Evolutionary conservation across 2,329 filamentous ascomycete species (phyloP), one percentile per base, ranked within the genome.

Genomic region (Cryphonectria parasitica): DNA sequence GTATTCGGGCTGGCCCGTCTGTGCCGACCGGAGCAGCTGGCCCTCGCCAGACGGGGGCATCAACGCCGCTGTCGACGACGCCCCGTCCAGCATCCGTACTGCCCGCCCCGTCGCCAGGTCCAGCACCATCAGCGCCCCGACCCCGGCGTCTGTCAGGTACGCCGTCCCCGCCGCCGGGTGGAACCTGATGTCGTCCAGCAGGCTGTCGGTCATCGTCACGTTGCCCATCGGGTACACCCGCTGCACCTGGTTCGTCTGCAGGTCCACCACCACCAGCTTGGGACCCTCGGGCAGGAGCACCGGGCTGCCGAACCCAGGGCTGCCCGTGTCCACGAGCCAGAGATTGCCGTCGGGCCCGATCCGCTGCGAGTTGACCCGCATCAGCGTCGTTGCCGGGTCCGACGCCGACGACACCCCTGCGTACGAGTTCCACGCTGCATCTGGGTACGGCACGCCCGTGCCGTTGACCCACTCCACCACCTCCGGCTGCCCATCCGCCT

Each of bases 261-360:
- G 60, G 68, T 72, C 68, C 52, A 72, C 68, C 3, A 70, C 68
- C 11, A 72, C 65, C 45, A 72, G 61, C 71, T 72, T 72, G 52
- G 71, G 71, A 6, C 71, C 71, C 31, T 36, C 43, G 43, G 71
- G 71, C 17, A 70, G 68, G 4, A 70, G 41, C 25, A 66, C 71
- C 1, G 71, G 68, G 52, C 49, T 43, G 11, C 71, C 68, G 58
- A 71, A 69, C 28, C 67, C 67, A 39, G 70, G 70, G 3, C 67
- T 69, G 11, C 71, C 71, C 3, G 68, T 70, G 52, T 72, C 71
- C 3, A 72, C 71, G n/a, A 72, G n/a, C 71, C 71, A 72, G 7
- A 70, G 61, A 19, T 67, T 43, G 13, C 68, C 68, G n/a, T 64
- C 62, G 10, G 43, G 68, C 5, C n/a, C 68, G 17, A 70, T 25